Conservation (phyloP, 306 rosid genomes). For the Pyrus betulifolia region DNA sequence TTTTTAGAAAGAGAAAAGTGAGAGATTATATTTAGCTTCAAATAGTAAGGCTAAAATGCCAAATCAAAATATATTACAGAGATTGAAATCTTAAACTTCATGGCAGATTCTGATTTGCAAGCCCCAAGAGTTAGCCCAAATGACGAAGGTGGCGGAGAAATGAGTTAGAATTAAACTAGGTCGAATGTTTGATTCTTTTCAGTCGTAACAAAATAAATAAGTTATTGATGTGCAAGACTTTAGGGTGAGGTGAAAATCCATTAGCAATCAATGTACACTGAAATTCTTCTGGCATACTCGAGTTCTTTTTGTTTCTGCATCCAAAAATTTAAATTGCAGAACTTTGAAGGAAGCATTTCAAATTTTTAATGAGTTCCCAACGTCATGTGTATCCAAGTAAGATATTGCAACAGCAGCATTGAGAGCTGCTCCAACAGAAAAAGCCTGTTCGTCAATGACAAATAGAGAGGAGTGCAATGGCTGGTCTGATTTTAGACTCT, state of each 20-base stretch:
- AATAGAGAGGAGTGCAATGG: constrained; percentile 33
- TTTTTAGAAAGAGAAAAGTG: no score
- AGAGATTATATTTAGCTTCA: no score
- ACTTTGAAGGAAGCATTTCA: not conserved
- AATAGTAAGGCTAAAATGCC: no score
- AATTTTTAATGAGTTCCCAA: not conserved
- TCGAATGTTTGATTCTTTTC: no score
- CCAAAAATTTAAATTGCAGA: not conserved
- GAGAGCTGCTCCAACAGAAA: constrained; percentile 48
- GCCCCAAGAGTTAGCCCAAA: no score
- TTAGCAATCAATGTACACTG: not conserved
- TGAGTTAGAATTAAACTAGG: no score
- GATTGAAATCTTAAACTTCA: no score
- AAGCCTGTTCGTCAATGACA: constrained; percentile 37
- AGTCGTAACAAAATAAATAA: no score
- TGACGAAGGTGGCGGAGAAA: no score
- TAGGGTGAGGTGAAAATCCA: not conserved
- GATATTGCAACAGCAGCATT: constrained; percentile 46
- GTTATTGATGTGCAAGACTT: no score
- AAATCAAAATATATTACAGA: no score
- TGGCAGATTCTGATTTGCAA: no score
- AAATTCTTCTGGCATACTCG: not conserved
- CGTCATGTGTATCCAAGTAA: constrained; percentile 20
- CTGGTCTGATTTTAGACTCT: constrained; percentile 15
- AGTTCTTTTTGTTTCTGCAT: not conserved